A percentile compares a stretch with the other conserved stretches of the same genome.
phyloP scores from a whole-genome alignment of 2,329 filamentous ascomycete genomes.

The Paraconiothyrium sp. region DNA sequence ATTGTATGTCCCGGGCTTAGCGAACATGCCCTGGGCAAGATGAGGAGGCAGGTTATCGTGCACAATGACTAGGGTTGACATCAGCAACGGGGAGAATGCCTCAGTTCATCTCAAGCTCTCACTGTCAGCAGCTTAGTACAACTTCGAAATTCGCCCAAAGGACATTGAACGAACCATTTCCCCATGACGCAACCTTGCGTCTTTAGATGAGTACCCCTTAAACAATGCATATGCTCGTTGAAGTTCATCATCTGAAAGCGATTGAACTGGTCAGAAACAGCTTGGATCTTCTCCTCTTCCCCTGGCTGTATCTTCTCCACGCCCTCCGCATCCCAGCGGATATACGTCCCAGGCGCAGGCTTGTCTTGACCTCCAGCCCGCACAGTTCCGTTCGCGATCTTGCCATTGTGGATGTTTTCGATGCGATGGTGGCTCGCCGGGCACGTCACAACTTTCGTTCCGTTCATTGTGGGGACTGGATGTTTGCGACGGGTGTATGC shows the following conservation, averaged over 20 bases:
- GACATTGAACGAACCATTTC: constrained; percentile 31
- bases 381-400: constrained; percentile 35
- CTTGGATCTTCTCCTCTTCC: constrained; percentile 57
- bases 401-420: constrained; percentile 39
- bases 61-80: constrained; percentile 44
- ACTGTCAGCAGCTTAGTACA: background rate
- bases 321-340: constrained; percentile 53
- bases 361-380: constrained; percentile 36
- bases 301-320: constrained; percentile 53
- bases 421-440: constrained; percentile 35
- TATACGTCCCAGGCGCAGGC: constrained; percentile 47
- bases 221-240: constrained; percentile 50
- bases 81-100: background rate
- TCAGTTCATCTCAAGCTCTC: background rate
- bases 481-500: background rate
- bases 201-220: constrained; percentile 55
- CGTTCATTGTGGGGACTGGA: constrained; percentile 22
- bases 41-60: constrained; percentile 54
- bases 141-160: background rate
- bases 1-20: constrained; percentile 34
- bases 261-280: constrained; percentile 58
- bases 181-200: constrained; percentile 60
- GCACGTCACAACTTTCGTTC: constrained; percentile 28
- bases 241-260: constrained; percentile 56
- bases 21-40: constrained; percentile 49